Evolutionary conservation across 805 yeast species (phyloP), one percentile per base, ranked within the genome.

Genomic region (Jamesozyma gamospora): DNA sequence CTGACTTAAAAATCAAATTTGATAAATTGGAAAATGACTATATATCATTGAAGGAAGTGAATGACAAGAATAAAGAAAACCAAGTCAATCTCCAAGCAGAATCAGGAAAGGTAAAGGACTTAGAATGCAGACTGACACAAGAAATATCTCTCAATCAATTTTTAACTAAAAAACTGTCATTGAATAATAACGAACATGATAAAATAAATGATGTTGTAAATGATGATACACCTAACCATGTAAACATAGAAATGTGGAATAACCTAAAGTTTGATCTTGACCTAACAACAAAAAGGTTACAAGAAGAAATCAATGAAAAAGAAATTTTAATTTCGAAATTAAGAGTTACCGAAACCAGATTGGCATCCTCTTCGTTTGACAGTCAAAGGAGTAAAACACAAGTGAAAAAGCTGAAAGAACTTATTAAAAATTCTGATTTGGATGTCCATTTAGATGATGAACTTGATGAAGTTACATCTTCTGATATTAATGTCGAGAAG

Each of bases 301-400:
- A 74, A 33, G 70, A 65, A 28, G 78, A 74, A 49, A 49, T 60
- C 9, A 62, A 62, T 25, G 66, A 62, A 16, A 65, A 64, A 34
- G 55, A 65, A 50, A 56, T 71, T 60, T 55, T 79, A 33, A 62
- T 66, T 18, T 76, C 80, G 34, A 85, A 80, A 43, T 51, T 79
- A 37, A 68, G 70, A 26, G 62, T 80, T 48, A 58, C 82, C 12
- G 81, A 79, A 47, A 72, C 79, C 2, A 69, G 83, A 48, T 55
- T 77, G n/a, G 79, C 81, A 2, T 68, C 79, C n/a, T 79, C 77
- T 36, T 67, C 78, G 6, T 73, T 74, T 45, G 81, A 76, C 40
- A 73, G 70, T 43, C 76, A 72, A 50, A 72, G 62, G 37, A 52
- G 67, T 44, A 66, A 60, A 34, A 68, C 71, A 11, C 69, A 67